phyloP scores from a whole-genome alignment of 202 grass and related monocot species.

The Brachypodium distachyon region DNA sequence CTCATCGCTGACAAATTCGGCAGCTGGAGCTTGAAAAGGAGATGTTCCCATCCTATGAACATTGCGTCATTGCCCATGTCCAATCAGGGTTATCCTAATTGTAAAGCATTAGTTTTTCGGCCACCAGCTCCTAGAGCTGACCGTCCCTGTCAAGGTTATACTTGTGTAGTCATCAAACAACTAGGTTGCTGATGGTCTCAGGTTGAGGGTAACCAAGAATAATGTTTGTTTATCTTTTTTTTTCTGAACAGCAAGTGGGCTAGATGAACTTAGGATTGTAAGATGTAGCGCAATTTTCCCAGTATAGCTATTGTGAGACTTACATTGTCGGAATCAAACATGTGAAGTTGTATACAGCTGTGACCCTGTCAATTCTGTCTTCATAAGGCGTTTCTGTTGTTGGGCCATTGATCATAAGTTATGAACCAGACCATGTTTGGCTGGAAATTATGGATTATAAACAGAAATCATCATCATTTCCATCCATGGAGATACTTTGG shows the following conservation, averaged over 20 bases:
- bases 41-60: background rate
- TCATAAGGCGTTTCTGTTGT: background rate
- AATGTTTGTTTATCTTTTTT: conserved; percentile 23
- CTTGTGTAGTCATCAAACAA: conserved; percentile 8
- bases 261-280: conserved; percentile 35
- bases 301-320: conserved; percentile 23
- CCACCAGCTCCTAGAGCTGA: conserved; percentile 25
- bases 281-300: conserved; percentile 29
- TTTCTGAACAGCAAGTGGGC: conserved; percentile 10
- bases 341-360: conserved; percentile 30
- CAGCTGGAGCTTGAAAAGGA: conserved; percentile 20
- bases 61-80: conserved; percentile 11
- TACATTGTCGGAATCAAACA: conserved; percentile 24
- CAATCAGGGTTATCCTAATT: conserved; percentile 11
- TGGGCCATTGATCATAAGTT: background rate
- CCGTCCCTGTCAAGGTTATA: background rate
- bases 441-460: background rate
- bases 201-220: conserved; percentile 32
- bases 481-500: background rate
- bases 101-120: conserved; percentile 39
- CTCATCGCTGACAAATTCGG: conserved; percentile 17
- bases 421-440: background rate
- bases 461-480: background rate
- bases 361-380: background rate
- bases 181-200: conserved; percentile 26